phyloP scores from a whole-genome alignment of 305 asterid species.

The Andrographis paniculata region DNA sequence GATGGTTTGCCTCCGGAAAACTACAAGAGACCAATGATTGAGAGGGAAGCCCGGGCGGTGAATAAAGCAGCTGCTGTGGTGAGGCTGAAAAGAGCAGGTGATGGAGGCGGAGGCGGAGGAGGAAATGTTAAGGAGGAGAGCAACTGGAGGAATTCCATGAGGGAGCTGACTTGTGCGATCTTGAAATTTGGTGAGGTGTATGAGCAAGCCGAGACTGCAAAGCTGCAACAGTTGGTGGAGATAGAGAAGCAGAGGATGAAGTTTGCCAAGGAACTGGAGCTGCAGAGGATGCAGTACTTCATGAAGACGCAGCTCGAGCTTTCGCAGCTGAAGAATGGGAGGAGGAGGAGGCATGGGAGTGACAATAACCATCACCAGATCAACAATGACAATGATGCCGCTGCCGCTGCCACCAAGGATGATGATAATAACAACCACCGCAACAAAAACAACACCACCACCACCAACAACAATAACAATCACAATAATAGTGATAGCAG shows the following conservation, averaged over 20 bases:
- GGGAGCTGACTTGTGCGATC: constrained; percentile 58
- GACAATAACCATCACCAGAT: constrained; percentile 24
- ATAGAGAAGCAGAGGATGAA: constrained; percentile 96
- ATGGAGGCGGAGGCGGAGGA: not conserved
- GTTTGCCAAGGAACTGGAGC: constrained; percentile 77
- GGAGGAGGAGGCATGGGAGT: constrained; percentile 31
- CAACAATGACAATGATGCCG: constrained; percentile 16
- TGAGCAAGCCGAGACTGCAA: constrained; percentile 71
- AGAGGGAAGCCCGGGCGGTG: constrained; percentile 17
- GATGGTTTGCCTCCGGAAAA: constrained; percentile 58
- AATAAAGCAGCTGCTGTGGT: constrained; percentile 23
- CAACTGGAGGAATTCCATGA: constrained; percentile 46
- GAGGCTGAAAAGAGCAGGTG: constrained; percentile 17
- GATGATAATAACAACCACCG: too few relatives aligned
- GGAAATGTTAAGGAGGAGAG: constrained; percentile 23
- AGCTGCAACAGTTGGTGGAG: constrained; percentile 80
- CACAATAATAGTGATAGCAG: constrained; percentile 49
- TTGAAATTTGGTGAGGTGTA: constrained; percentile 76
- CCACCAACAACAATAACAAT: not conserved
- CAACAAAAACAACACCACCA: too few relatives aligned
- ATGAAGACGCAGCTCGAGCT: constrained; percentile 81
- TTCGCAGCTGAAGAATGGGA: constrained; percentile 44
- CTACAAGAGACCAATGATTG: constrained; percentile 36
- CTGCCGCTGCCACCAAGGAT: constrained; percentile 8
- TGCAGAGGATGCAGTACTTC: constrained; percentile 89